Percentiles rank a stretch among this genome's conserved stretches.
These are phyloP conservation scores for Chlorophyllum brunneum DNA, from an alignment of 768 basidiomycete species.

Conservation along the genomic window DNA sequence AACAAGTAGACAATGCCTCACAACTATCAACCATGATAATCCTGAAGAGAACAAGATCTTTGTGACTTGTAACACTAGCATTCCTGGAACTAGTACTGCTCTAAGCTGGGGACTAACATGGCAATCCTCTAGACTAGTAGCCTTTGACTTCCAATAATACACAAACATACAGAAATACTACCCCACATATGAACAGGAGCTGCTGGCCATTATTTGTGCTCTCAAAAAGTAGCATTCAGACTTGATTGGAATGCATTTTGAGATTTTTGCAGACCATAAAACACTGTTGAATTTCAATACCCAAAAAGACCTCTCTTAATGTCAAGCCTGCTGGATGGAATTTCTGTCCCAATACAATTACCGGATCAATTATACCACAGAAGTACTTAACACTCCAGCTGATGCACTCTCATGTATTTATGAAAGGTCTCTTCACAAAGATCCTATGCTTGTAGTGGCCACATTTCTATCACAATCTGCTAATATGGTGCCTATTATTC, in stretches of 20 bases:
- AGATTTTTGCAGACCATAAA: constrained; percentile 32
- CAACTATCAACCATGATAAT: no score
- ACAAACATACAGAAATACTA: no score
- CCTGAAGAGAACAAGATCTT: no score
- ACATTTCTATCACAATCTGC: no score
- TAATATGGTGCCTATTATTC: constrained; percentile 15
- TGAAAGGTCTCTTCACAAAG: no score
- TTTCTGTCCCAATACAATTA: constrained; percentile 32
- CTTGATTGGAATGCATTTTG: constrained; percentile 20
- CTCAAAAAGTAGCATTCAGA: constrained; percentile 24
- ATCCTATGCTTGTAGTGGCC: no score
- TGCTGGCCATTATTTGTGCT: constrained; percentile 31
- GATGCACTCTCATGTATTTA: constrained; percentile 33
- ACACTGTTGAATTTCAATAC: constrained; percentile 29
- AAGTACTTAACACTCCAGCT: constrained; percentile 29
- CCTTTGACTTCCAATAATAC: no score
- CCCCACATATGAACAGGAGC: constrained; percentile 34
- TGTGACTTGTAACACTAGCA: no score
- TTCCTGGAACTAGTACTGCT: no score
- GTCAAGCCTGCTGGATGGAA: constrained; percentile 32
- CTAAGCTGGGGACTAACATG: no score
- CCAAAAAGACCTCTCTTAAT: constrained; percentile 27
- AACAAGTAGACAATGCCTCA: no score
- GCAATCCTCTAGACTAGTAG: no score
- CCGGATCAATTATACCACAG: constrained; percentile 29